A percentile compares a stretch with the other conserved stretches of the same genome.
Evolutionary conservation across 306 rosid genomes (phyloP).

Genomic region (Dryas alaskensis): DNA sequence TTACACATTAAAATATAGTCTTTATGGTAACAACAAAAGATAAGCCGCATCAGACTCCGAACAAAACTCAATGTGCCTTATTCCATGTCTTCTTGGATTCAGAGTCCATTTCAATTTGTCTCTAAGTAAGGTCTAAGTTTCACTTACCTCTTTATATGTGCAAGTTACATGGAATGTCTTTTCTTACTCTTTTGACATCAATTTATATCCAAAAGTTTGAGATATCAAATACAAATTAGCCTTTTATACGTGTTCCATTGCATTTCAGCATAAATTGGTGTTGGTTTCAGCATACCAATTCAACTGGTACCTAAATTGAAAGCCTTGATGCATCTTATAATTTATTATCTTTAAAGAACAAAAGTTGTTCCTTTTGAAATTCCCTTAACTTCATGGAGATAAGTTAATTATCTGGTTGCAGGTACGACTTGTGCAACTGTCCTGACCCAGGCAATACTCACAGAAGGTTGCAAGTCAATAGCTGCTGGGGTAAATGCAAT

Average conservation of each 20-base stretch:
- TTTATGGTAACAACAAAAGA: not conserved
- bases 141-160: too few relatives aligned
- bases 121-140: too few relatives aligned
- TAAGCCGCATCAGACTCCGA: not conserved
- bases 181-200: too few relatives aligned
- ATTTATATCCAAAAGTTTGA: too few relatives aligned
- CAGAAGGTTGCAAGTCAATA: constrained; percentile 84
- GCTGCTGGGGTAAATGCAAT: constrained; percentile 92
- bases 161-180: too few relatives aligned
- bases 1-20: not conserved
- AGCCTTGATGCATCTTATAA: not conserved
- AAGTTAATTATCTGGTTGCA: constrained; percentile 39
- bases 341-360: constrained; percentile 1
- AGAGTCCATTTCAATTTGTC: too few relatives aligned
- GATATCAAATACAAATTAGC: too few relatives aligned
- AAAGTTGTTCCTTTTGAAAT: not conserved
- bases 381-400: constrained; percentile 9
- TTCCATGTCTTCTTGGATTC: too few relatives aligned
- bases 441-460: constrained; percentile 87
- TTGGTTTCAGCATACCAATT: not conserved
- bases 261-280: not conserved
- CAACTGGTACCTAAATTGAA: not conserved
- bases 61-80: too few relatives aligned
- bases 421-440: constrained; percentile 98
- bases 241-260: too few relatives aligned